Evolutionary conservation across 768 basidiomycete genomes (phyloP), one percentile per base, ranked within the genome.

Genomic region (Albatrellus ellisii): DNA sequence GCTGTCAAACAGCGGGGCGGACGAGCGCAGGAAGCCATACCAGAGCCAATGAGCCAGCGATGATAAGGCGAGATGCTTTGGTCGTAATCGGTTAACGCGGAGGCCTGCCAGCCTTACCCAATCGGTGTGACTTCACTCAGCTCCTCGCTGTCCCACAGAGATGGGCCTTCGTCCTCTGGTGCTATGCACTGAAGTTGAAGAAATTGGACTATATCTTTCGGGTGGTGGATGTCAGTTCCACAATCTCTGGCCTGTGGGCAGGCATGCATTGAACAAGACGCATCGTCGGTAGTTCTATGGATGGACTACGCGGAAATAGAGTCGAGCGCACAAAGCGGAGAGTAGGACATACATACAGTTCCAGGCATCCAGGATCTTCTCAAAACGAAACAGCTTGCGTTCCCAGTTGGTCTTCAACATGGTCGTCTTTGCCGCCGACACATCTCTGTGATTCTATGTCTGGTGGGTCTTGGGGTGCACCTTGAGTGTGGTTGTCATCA

Each of bases 31-130:
- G 27, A 8, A 26, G 18, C 12, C 69, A 46, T 54, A 81, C 91
- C 81, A 47, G 72, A 60, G 6, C 88, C 89, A 40, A 97, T 73
- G 2, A 99, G 69, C 91, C 94, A 98, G n/a, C 91, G 76, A 54
- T 98, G 95, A 59, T 98, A 99, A 44, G 98, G 76, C 95, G 95
- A 99, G 1, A 87, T 89, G 46, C 88, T 90, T 59, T 98, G 94
- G 59, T 98, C 32, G 33, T 18, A 9, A n/a, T n/a, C 12, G 17
- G 4, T 21, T 25, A n/a, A 26, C 20, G 7, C 28, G 12, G 15
- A 28, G 8, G 18, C 36, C 39, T 10, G 6, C 69, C 37, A 51
- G 79, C 89, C 91, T 59, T 78, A 68, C 54, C 86, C 77, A 52
- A 74, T 75, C 26, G 73, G 74, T 52, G 70, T 66, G 12, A 53